phyloP scores from a whole-genome alignment of 2,329 filamentous ascomycete genomes.

The Colletotrichum orbiculare region DNA sequence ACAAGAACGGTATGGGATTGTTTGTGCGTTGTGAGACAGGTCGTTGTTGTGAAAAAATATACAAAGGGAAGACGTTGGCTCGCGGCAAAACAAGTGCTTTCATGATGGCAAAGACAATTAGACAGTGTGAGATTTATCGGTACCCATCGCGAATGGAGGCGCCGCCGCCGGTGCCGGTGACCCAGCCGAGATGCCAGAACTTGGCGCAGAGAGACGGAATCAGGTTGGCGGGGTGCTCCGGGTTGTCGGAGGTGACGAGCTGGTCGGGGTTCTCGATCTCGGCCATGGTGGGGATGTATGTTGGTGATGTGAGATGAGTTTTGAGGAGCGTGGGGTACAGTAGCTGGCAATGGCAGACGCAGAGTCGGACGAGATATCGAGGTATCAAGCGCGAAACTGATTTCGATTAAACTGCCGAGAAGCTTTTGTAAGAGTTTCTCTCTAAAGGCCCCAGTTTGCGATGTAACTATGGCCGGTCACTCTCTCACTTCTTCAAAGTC shows the following conservation, averaged over 20 bases:
- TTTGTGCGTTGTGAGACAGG: no score
- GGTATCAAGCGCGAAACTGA: no score
- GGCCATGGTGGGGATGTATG: constrained; percentile 23
- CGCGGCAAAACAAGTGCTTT: neutral
- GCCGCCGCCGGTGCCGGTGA: constrained; percentile 86
- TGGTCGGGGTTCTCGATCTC: constrained; percentile 52
- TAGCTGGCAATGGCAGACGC: neutral
- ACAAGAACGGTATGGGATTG: neutral
- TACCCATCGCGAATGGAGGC: constrained; percentile 79
- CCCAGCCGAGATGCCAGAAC: constrained; percentile 97
- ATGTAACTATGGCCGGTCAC: no score
- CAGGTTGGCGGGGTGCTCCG: constrained; percentile 91
- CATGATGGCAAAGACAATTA: constrained; percentile 9
- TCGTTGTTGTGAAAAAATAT: no score
- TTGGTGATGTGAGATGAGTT: constrained; percentile 10
- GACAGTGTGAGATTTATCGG: constrained; percentile 39
- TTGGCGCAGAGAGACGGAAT: constrained; percentile 94
- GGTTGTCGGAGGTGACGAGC: constrained; percentile 72
- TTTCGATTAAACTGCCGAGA: no score
- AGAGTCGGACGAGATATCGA: neutral
- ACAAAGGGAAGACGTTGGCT: no score
- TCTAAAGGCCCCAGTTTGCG: no score
- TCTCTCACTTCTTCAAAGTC: neutral
- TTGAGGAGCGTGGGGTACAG: constrained; percentile 18
- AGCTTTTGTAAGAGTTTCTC: no score